These are phyloP conservation scores for Aspergillus jensenii DNA, from an alignment of 2,329 filamentous ascomycete species.

Conservation along the genomic window DNA sequence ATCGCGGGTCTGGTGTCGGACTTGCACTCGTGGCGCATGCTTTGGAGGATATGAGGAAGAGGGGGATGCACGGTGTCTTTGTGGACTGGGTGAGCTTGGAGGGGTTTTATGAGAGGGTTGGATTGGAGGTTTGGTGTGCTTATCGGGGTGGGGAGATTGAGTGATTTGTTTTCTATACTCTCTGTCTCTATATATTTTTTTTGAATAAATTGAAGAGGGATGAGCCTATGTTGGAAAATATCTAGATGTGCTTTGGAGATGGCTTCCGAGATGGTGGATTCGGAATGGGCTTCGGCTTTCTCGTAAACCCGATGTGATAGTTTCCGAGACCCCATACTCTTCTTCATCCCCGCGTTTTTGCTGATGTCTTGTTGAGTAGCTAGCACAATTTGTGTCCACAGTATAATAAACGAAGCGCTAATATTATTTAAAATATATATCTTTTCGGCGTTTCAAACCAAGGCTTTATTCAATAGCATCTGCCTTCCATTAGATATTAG, in stretches of 20 bases:
- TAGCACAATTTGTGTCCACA: too few relatives aligned
- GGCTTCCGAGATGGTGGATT: background rate
- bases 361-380: background rate
- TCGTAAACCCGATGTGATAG: background rate
- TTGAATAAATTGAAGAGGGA: background rate
- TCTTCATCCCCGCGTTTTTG: background rate
- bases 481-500: background rate
- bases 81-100: slow-evolving; percentile 46
- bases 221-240: background rate
- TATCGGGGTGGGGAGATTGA: slow-evolving; percentile 36
- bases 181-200: background rate
- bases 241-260: background rate
- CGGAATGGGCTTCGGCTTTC: background rate
- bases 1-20: slow-evolving; percentile 42
- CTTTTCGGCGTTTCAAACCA: too few relatives aligned
- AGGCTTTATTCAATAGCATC: background rate
- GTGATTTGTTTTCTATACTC: background rate
- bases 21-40: slow-evolving; percentile 45
- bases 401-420: too few relatives aligned
- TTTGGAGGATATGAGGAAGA: slow-evolving; percentile 43
- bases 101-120: slow-evolving; percentile 48
- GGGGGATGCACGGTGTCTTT: slow-evolving; percentile 44
- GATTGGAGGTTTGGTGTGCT: slow-evolving; percentile 41
- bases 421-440: too few relatives aligned
- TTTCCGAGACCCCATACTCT: background rate